A percentile compares a stretch with the other conserved stretches of the same genome.
Evolutionary conservation across 345 rosid genomes (phyloP).

Genomic region (Laguncularia racemosa): DNA sequence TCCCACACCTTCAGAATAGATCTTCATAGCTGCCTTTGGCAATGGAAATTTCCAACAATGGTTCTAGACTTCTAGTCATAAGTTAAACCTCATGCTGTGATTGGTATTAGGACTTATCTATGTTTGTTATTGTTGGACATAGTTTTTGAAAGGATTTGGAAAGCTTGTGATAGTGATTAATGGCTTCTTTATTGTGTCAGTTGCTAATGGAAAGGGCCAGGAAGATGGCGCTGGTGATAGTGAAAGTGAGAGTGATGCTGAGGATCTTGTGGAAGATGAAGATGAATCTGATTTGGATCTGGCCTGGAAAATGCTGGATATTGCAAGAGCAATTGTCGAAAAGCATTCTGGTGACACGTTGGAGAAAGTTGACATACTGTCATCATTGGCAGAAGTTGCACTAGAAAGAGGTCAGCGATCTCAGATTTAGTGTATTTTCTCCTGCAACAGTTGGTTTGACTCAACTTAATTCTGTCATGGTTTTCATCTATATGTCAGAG

Average conservation of each 20-base stretch:
- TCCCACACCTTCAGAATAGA: too few relatives aligned
- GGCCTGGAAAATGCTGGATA: slow-evolving; percentile 95
- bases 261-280: slow-evolving; percentile 67
- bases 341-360: slow-evolving; percentile 50
- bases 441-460: too few relatives aligned
- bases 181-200: slow-evolving; percentile 17
- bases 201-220: slow-evolving; percentile 35
- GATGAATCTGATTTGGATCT: slow-evolving; percentile 89
- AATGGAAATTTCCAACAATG: too few relatives aligned
- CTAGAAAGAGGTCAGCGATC: slow-evolving; percentile 70
- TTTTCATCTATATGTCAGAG: slow-evolving; percentile 35
- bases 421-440: neutral
- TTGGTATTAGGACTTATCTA: too few relatives aligned
- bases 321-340: slow-evolving; percentile 85
- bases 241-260: slow-evolving; percentile 26
- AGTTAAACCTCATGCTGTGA: too few relatives aligned
- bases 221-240: slow-evolving; percentile 43
- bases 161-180: neutral
- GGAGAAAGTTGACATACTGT: slow-evolving; percentile 82
- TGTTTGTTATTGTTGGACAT: neutral
- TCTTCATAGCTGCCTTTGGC: too few relatives aligned
- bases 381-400: slow-evolving; percentile 77
- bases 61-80: too few relatives aligned
- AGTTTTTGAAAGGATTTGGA: neutral
- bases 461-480: too few relatives aligned